Conservation (phyloP, 2,329 filamentous ascomycete genomes). For the Blastomyces gilchristii region DNA sequence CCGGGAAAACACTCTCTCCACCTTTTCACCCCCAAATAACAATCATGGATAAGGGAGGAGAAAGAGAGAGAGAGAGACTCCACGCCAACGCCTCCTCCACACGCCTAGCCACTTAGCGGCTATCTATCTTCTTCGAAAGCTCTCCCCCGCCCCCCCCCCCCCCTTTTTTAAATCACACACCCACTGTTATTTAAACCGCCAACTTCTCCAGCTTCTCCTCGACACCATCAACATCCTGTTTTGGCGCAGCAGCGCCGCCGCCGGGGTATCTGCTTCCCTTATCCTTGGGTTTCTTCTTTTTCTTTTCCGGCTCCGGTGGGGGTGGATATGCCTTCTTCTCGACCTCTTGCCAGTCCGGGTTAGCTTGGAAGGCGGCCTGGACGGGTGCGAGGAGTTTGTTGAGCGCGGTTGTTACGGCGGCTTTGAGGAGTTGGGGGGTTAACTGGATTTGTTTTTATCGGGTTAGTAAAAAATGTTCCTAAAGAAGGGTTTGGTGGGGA, state of each 20-base stretch:
- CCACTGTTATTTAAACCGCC: neutral
- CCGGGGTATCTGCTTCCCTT: constrained; percentile 58
- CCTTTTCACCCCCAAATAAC: too few relatives aligned
- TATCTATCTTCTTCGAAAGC: too few relatives aligned
- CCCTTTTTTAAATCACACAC: too few relatives aligned
- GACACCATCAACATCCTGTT: neutral
- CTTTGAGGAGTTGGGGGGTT: constrained; percentile 78
- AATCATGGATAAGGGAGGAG: too few relatives aligned
- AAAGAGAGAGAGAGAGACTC: neutral
- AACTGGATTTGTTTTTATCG: constrained; percentile 41
- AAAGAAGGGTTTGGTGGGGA: too few relatives aligned
- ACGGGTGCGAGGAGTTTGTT: constrained; percentile 68
- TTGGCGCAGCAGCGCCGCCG: constrained; percentile 24
- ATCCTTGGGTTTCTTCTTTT: constrained; percentile 65
- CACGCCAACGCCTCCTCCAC: neutral
- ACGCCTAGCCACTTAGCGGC: neutral
- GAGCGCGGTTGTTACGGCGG: constrained; percentile 66
- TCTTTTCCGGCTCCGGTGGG: constrained; percentile 53
- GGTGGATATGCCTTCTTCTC: constrained; percentile 73
- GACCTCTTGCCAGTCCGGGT: constrained; percentile 69
- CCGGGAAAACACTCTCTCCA: too few relatives aligned
- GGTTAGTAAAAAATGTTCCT: constrained; percentile 2
- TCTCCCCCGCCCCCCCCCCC: too few relatives aligned
- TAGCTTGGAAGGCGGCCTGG: constrained; percentile 58
- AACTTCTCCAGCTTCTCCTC: neutral